Conservation (phyloP, 2,329 filamentous ascomycete species). For the Stagonosporopsis tanaceti region DNA sequence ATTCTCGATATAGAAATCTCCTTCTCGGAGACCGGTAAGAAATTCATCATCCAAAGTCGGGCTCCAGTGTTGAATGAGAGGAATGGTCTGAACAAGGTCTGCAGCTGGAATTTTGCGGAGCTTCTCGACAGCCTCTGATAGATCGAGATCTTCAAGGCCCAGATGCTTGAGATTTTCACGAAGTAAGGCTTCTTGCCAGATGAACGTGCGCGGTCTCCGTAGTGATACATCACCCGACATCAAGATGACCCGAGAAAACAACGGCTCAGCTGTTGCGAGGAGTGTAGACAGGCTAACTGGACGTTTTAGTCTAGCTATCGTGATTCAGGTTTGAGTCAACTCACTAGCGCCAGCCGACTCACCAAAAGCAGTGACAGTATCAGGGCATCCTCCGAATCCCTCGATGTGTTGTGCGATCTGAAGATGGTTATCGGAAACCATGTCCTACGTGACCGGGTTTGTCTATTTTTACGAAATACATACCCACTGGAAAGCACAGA, state of each 20-base stretch:
- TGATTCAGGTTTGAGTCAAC: background rate
- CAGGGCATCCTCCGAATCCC: constrained; percentile 52
- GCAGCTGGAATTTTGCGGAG: background rate
- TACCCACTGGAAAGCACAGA: constrained; percentile 47
- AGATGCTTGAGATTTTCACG: background rate
- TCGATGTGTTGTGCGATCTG: constrained; percentile 47
- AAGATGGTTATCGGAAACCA: background rate
- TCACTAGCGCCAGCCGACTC: constrained; percentile 50
- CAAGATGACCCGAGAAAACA: background rate
- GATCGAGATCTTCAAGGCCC: background rate
- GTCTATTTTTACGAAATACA: background rate
- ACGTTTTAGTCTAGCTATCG: background rate
- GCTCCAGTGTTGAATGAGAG: constrained; percentile 2
- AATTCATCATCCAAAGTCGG: constrained; percentile 2
- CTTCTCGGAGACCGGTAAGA: background rate
- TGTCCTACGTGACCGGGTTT: background rate
- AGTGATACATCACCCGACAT: constrained; percentile 3
- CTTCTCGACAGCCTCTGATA: background rate
- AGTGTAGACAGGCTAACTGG: background rate
- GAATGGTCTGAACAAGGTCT: background rate
- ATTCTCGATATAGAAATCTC: constrained; percentile 3
- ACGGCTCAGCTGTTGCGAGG: background rate
- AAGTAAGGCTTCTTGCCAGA: background rate
- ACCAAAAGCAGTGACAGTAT: constrained; percentile 52
- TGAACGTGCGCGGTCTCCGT: background rate